Percentiles rank a stretch among this genome's conserved stretches.
These are phyloP conservation scores for Neurospora sp. DNA, from an alignment of 495 filamentous ascomycete species.

Conservation along the genomic window DNA sequence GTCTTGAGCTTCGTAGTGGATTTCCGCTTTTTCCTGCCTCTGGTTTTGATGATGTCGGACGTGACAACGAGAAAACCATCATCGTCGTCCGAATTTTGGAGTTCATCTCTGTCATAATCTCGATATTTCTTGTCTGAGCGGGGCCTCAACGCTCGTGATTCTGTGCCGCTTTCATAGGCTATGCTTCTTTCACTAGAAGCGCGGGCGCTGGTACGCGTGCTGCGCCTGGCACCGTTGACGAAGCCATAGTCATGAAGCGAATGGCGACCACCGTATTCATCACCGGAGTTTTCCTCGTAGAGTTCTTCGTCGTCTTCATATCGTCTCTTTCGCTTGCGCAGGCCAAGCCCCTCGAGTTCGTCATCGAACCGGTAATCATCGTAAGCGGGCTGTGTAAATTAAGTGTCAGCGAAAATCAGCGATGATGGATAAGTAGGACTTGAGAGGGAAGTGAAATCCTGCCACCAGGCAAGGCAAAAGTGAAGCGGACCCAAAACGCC, in stretches of 20 bases:
- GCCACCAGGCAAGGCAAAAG: background rate
- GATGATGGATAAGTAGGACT: background rate
- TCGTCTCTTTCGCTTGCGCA: conserved; percentile 15
- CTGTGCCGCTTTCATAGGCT: background rate
- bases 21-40: conserved; percentile 1
- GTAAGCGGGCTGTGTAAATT: background rate
- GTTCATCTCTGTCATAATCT: conserved; percentile 35
- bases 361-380: background rate
- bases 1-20: background rate
- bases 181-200: background rate
- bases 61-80: conserved; percentile 24
- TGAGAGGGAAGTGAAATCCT: background rate
- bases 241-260: background rate
- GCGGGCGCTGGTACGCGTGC: conserved; percentile 17
- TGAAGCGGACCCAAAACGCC: background rate
- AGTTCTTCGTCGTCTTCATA: conserved; percentile 23
- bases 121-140: conserved; percentile 1
- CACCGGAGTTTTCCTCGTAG: conserved; percentile 15
- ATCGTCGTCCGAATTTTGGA: conserved; percentile 28
- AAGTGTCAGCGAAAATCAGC: background rate
- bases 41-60: conserved; percentile 28
- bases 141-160: background rate
- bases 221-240: conserved; percentile 2
- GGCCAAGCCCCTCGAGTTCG: conserved; percentile 9
- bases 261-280: background rate